Base-by-base conservation (phyloP, 768 basidiomycete species). In the Leccinum sublutescens region DNA sequence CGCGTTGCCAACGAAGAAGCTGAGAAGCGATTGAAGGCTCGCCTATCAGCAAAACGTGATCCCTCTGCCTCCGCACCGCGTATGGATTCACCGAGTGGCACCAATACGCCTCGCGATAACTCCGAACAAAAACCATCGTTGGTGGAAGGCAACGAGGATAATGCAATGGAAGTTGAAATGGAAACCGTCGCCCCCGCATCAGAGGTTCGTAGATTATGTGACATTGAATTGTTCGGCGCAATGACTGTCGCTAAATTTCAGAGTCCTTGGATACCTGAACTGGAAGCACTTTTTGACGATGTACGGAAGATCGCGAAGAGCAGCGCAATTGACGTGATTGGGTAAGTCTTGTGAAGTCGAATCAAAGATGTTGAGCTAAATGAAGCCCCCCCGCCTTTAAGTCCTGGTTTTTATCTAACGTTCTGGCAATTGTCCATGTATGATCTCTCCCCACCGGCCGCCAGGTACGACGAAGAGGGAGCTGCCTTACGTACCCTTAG, bases 351-450 rank as follows among this genome's bases (percentile, higher is more conserved):
- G 31, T 51, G 54, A 40, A 43, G 27, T 61, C 29, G 8, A 60
- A 51, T 19, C 54, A 54, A 31, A 15, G 23, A 53, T 38, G 54
- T 57, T 11, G 56, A 19, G 23, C 52, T 63, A 55, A 54, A 59
- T 43, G 38, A 15, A n/a, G 23, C 12, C 12, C 21, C 21, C 56
- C 48, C 27, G 64, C 12, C 33, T 34, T 53, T 1, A 36, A 97
- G 96, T 3, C 88, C 94, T 29, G 90, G 87, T 2, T 98, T 99
- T 76, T 98, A 95, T 68, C 75, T 92, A 50, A 94, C 95, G 3
- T 99, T 98, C 76, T 99, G 97, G 97, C 95, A 98, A 71, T 75
- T 98, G 54, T 89, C 93, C 1, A 89, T 90, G 34, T 92, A 94
- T 67, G 97, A 99, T 72, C 80, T 98, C 34, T 76, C 84, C 1